Percentiles rank a stretch among this genome's conserved stretches.
phyloP scores from a whole-genome alignment of 345 rosid genomes.

The Gossypium longicalyx region DNA sequence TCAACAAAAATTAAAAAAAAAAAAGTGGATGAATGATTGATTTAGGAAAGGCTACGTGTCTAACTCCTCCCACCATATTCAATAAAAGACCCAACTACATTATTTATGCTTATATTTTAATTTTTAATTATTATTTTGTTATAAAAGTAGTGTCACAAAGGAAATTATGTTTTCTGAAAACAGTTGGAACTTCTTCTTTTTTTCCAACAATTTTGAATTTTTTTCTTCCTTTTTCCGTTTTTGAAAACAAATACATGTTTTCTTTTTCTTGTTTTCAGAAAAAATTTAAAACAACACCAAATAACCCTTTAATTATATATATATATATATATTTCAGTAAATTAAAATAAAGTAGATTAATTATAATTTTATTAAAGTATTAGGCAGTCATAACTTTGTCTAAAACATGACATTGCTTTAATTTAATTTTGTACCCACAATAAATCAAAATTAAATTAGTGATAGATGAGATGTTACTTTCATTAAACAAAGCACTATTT shows the following conservation, averaged over 20 bases:
- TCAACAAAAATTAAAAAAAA: background rate
- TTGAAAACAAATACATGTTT: background rate
- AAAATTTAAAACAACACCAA: too few species aligned
- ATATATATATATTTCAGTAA: too few species aligned
- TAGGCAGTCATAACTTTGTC: background rate
- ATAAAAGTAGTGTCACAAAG: background rate
- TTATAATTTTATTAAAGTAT: background rate
- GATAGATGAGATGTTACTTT: background rate
- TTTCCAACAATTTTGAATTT: background rate
- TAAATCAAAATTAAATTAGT: background rate
- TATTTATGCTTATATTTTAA: background rate
- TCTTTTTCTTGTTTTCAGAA: too few species aligned
- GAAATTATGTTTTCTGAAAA: too few species aligned
- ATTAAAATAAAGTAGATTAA: too few species aligned
- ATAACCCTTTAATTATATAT: too few species aligned
- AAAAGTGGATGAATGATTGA: background rate
- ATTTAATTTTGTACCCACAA: background rate
- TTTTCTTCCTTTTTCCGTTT: background rate
- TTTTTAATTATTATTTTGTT: background rate
- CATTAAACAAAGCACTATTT: background rate
- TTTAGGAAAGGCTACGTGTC: background rate
- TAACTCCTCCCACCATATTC: background rate
- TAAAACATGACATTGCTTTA: background rate
- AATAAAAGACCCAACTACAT: background rate
- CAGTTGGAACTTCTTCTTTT: too few species aligned